Evolutionary conservation across 2,329 filamentous ascomycete genomes (phyloP).

Genomic region (Alternaria dauci): DNA sequence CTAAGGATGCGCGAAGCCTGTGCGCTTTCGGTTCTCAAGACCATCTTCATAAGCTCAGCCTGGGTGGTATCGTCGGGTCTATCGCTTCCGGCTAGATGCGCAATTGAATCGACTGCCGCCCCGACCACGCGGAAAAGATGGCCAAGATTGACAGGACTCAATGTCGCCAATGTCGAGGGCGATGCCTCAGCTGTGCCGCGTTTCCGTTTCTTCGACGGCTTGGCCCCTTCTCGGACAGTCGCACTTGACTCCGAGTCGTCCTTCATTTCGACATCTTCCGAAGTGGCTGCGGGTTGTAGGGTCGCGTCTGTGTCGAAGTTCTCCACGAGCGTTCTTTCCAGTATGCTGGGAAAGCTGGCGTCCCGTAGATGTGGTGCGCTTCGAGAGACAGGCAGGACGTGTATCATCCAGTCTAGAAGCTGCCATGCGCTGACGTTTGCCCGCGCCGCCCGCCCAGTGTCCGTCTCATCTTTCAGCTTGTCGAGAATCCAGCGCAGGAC

Average conservation of each 20-base stretch:
- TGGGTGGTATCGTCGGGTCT: constrained; percentile 32
- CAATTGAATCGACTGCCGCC: constrained; percentile 32
- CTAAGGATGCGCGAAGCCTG: constrained; percentile 49
- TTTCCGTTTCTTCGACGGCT: constrained; percentile 49
- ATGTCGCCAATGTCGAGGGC: constrained; percentile 25
- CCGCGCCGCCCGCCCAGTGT: constrained; percentile 50
- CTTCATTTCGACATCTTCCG: constrained; percentile 20
- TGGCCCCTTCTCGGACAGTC: constrained; percentile 32
- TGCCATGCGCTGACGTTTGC: constrained; percentile 61
- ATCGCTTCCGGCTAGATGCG: constrained; percentile 21
- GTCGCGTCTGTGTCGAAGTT: constrained; percentile 34
- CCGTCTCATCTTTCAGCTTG: constrained; percentile 59
- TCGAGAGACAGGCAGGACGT: constrained; percentile 72
- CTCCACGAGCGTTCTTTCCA: constrained; percentile 73
- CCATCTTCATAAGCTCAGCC: constrained; percentile 49
- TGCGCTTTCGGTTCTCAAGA: constrained; percentile 43
- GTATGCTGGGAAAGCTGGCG: constrained; percentile 70
- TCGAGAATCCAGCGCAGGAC: constrained; percentile 72
- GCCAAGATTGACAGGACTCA: constrained; percentile 19
- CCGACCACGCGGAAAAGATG: constrained; percentile 37
- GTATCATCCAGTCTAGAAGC: constrained; percentile 68
- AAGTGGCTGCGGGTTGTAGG: constrained; percentile 4
- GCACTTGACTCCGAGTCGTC: constrained; percentile 42
- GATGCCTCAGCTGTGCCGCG: constrained; percentile 33
- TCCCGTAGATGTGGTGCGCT: constrained; percentile 76